Evolutionary conservation across 768 basidiomycete genomes (phyloP), one percentile per base, ranked within the genome.

Genomic region (Lyophyllum decastes): DNA sequence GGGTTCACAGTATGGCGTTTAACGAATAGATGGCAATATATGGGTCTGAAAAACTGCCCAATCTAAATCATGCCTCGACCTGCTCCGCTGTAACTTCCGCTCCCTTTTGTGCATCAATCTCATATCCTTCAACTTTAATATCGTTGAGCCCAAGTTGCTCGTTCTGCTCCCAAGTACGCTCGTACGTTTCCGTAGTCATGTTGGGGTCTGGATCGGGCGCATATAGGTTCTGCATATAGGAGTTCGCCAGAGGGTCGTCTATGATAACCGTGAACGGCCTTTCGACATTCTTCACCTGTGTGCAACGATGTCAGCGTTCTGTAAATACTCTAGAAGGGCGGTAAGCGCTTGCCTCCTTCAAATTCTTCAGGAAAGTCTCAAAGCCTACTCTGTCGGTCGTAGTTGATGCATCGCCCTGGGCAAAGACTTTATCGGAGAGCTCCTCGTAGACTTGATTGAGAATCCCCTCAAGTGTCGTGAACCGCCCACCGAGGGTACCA

Each of bases 201-300:
- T 95, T 94, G 1, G 96, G 96, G 68, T 98, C 96, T 0, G 92
- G 87, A 68, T 99, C 96, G 4, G 97, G 97, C 0, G 97, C 96
- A 69, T 96, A 98, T n/a, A 95, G 66, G 70, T 94, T 97, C 71
- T 99, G 97, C 45, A 99, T 77, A 68, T 98, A 95, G 2, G 94
- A 95, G 71, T 98, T 98, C 14, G 93, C 89, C 19, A 98, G 78
- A 2, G 97, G 97, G 68, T 98, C 96, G 67, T 98, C 96, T 10
- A 99, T 78, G 69, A 98, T 90, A 58, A 99, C 69, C 0, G 96
- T 98, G 75, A 96, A 99, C 3, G 89, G 88, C 33, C 78, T 79
- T 51, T 87, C 82, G 12, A 83, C 95, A 44, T 78, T 81, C 74
- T 93, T 94, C 61, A 95, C 83, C 90, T 94, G 61, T 22, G 54